Conservation (phyloP, 768 basidiomycete species). For the Collybiopsis confluens region DNA sequence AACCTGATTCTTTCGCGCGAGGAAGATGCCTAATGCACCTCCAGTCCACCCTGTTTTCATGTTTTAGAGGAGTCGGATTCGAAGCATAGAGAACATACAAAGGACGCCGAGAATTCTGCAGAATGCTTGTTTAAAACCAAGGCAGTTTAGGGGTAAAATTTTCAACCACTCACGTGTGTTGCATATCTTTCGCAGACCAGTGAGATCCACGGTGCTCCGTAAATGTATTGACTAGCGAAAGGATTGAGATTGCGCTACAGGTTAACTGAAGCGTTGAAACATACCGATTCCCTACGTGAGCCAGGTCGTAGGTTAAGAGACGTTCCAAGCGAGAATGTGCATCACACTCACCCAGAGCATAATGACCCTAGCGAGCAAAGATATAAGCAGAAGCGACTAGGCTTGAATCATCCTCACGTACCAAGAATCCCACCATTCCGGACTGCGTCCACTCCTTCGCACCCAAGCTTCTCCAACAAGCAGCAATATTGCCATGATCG, state of each 20-base stretch:
- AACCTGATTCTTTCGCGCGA: constrained; percentile 75
- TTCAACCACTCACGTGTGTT: constrained; percentile 67
- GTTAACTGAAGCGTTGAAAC: constrained; percentile 15
- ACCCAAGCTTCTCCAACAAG: constrained; percentile 78
- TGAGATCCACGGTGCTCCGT: constrained; percentile 79
- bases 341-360: constrained; percentile 42
- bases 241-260: constrained; percentile 1
- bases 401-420: constrained; percentile 26
- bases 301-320: not conserved
- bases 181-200: constrained; percentile 94
- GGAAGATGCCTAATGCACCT: constrained; percentile 81
- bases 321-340: not conserved
- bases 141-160: constrained; percentile 9
- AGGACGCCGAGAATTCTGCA: constrained; percentile 67
- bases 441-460: constrained; percentile 62
- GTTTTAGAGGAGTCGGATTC: not conserved
- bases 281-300: constrained; percentile 54
- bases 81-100: constrained; percentile 38
- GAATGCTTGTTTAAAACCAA: not conserved
- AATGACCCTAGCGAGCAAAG: constrained; percentile 32
- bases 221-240: constrained; percentile 80
- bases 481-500: constrained; percentile 75
- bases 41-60: constrained; percentile 77
- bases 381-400: not conserved
- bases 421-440: constrained; percentile 88